Evolutionary conservation across 106 monocot genomes (phyloP).

Genomic region (Dioscorea dumetorum): DNA sequence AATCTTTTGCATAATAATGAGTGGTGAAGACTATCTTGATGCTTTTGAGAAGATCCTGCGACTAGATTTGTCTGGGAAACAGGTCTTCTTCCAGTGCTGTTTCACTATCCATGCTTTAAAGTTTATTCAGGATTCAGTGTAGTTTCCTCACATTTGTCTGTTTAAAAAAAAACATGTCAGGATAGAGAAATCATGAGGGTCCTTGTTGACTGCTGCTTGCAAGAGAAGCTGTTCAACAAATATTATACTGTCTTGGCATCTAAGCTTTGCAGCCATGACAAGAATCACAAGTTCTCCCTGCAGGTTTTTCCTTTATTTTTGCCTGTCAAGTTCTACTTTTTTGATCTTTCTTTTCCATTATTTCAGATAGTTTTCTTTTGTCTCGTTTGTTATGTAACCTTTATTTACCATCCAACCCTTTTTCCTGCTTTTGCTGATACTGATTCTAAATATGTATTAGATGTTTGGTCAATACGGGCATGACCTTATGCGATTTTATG

Average conservation of each 20-base stretch:
- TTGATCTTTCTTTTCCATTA: background rate
- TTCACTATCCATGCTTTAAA: background rate
- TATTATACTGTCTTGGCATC: conserved; percentile 85
- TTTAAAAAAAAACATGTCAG: conserved; percentile 22
- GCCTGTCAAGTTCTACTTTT: background rate
- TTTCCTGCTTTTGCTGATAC: no score
- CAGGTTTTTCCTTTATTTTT: conserved; percentile 36
- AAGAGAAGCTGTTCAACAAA: conserved; percentile 88
- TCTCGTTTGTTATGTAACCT: no score
- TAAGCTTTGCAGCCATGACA: conserved; percentile 87
- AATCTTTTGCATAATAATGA: conserved; percentile 94
- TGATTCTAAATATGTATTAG: no score
- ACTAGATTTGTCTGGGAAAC: conserved; percentile 79
- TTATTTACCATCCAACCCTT: background rate
- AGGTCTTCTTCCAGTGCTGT: conserved; percentile 23
- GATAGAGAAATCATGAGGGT: conserved; percentile 97
- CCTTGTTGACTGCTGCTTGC: conserved; percentile 85
- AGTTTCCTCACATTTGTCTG: background rate
- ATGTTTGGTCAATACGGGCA: no score
- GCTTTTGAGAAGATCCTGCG: conserved; percentile 91
- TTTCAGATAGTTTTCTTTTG: no score
- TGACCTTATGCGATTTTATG: no score
- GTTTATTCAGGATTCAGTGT: background rate
- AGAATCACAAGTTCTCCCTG: conserved; percentile 91
- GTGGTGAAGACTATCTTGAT: conserved; percentile 90